Percentiles rank a stretch among this genome's conserved stretches.
phyloP scores from a whole-genome alignment of 805 yeast species.

The Spathaspora arborariae region DNA sequence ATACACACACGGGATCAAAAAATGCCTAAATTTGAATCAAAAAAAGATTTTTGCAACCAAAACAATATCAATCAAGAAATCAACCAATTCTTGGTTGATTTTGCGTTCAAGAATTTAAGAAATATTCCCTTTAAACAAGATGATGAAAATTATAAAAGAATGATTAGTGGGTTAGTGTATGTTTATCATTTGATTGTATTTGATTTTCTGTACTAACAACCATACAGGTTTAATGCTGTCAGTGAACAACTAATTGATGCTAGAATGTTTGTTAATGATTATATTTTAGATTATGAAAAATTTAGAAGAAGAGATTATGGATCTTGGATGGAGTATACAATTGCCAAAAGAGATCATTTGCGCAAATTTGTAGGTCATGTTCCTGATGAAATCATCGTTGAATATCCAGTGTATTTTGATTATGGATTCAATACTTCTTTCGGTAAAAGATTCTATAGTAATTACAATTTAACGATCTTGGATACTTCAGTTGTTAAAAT shows the following conservation, averaged over 20 bases:
- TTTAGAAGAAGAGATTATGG: constrained; percentile 8
- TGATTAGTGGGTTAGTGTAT: constrained; percentile 15
- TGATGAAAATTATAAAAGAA: constrained; percentile 13
- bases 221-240: constrained; percentile 6
- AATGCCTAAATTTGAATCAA: constrained; percentile 8
- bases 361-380: constrained; percentile 11
- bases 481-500: constrained; percentile 12
- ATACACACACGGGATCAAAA: no score
- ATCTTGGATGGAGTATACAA: constrained; percentile 4
- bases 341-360: constrained; percentile 9
- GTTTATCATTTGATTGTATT: not conserved
- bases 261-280: constrained; percentile 10
- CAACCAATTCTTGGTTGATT: constrained; percentile 10
- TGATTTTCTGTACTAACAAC: not conserved
- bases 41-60: constrained; percentile 12
- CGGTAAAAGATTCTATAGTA: constrained; percentile 11
- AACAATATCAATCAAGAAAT: constrained; percentile 7
- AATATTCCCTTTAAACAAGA: constrained; percentile 11
- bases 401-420: constrained; percentile 11
- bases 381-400: constrained; percentile 10
- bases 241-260: constrained; percentile 7
- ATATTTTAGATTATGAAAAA: constrained; percentile 9
- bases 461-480: constrained; percentile 11
- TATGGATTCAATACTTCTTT: constrained; percentile 13
- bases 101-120: constrained; percentile 10